Conservation (phyloP, 2,329 filamentous ascomycete species). For the Escovopsis sp. region DNA sequence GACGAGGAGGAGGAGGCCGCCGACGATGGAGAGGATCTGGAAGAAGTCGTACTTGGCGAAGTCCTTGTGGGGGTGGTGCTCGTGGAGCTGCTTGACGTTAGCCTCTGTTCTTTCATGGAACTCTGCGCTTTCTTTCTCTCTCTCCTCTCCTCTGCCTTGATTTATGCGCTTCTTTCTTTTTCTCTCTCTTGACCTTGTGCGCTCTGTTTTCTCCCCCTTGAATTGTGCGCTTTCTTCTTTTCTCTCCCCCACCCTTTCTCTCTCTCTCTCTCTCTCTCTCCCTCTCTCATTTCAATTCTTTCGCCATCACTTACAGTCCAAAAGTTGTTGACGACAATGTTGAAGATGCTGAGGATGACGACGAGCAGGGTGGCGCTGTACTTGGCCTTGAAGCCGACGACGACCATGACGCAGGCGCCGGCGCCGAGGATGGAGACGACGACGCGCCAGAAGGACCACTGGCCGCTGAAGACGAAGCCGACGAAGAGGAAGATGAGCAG, state of each 20-base stretch:
- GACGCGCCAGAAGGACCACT: constrained; percentile 83
- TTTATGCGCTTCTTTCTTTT: too few species aligned
- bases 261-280: too few species aligned
- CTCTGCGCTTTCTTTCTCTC: too few species aligned
- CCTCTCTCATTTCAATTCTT: too few species aligned
- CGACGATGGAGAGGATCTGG: constrained; percentile 97
- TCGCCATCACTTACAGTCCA: constrained; percentile 64
- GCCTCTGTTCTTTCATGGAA: too few species aligned
- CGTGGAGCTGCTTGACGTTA: constrained; percentile 54
- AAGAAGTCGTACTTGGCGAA: constrained; percentile 99
- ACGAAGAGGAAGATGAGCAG: constrained; percentile 95
- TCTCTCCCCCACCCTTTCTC: too few species aligned
- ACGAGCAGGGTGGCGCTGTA: constrained; percentile 93
- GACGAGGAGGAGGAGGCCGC: constrained; percentile 86
- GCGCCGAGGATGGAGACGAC: constrained; percentile 73
- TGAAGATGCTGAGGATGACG: constrained; percentile 90
- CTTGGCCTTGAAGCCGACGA: constrained; percentile 99
- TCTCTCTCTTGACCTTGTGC: too few species aligned
- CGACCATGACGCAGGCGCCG: constrained; percentile 92
- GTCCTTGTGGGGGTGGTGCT: constrained; percentile 97
- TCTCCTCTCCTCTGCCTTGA: too few species aligned
- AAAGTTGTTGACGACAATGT: constrained; percentile 97
- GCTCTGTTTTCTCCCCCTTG: too few species aligned
- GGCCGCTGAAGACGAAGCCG: constrained; percentile 88
- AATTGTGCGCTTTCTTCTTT: too few species aligned